Base-by-base conservation (phyloP, 2,329 filamentous ascomycete species). In the Colletotrichum sidae region DNA sequence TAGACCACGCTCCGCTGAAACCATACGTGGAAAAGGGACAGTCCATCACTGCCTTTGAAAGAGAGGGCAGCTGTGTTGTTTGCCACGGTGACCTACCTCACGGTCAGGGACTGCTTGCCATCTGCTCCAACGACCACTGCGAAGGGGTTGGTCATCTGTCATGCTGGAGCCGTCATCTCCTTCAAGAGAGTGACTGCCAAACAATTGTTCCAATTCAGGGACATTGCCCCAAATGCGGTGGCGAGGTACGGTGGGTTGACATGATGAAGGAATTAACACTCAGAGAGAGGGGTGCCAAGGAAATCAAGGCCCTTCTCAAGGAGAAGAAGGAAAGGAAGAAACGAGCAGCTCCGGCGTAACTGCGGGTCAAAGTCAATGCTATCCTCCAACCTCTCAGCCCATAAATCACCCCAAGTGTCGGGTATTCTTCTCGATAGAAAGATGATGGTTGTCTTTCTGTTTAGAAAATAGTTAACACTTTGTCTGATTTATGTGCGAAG, bases 231-330 rank as follows among this genome's bases (percentile, higher is more conserved):
- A 79, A 79, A 17, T 98, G 95, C 73, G 78, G 83, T 1, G 81
- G 81, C 0, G 76, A 81, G 5, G 78, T 94, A 2, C 75, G 82
- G 55, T 98, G 95, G 95, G 82, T 84, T 0, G 86, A 91, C 52
- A 87, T 97, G 79, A 91, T 96, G 80, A 94, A 89, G 73, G 94
- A 97, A 74, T 78, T 97, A 70, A 96, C 86, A 55, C 78, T 97
- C 53, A 85, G 95, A 38, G 81, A 87, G 41, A 85, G 92, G 33
- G 94, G 91, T 1, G 77, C 84, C 59, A 90, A 91, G 62, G 90
- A 94, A 69, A 80, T 94, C 1, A 85, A 89, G 45, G 88, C 88
- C 69, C 72, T 97, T 34, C 82, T 93, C 70, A 80, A 76, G 62
- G 73, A 67, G 55, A 38, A 75, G 57, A 58, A 60, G 41, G 56